Conservation (phyloP, 2,329 filamentous ascomycete species). For the Podosphaera xanthii region DNA sequence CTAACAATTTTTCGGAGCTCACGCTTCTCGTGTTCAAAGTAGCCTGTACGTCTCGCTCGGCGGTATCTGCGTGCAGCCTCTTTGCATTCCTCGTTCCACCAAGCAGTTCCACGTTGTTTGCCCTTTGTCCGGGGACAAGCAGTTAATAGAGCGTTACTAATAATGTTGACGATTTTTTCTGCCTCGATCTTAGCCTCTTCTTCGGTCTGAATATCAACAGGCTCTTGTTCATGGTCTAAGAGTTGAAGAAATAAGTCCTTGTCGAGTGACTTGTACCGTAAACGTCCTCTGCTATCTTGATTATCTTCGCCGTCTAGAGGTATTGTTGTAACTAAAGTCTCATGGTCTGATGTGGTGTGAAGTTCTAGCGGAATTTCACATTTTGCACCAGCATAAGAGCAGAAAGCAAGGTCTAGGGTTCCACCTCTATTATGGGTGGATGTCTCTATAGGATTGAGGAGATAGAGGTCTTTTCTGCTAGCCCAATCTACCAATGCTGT, state of each 20-base stretch:
- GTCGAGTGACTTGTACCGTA: too few species aligned
- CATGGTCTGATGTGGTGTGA: background rate
- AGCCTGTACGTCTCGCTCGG: background rate
- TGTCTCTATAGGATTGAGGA: background rate
- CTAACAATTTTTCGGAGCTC: background rate
- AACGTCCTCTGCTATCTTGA: too few species aligned
- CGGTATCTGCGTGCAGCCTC: background rate
- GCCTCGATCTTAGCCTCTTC: background rate
- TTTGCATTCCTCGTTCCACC: background rate
- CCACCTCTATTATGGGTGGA: background rate
- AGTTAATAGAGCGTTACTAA: background rate
- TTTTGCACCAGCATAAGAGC: background rate
- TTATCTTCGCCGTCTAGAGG: background rate
- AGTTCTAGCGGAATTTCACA: background rate
- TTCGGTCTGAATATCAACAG: too few species aligned
- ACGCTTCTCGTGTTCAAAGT: background rate
- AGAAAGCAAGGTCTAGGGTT: constrained; percentile 1
- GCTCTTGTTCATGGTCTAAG: too few species aligned
- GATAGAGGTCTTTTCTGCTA: background rate
- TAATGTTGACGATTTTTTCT: background rate
- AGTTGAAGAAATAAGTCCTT: too few species aligned
- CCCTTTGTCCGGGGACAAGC: background rate
- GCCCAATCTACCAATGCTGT: background rate
- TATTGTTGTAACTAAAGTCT: background rate
- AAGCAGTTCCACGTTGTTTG: background rate